A percentile compares a stretch with the other conserved stretches of the same genome.
These are phyloP conservation scores for Perkinsus olseni DNA, from an alignment of 169 alveolate species.

Conservation along the genomic window DNA sequence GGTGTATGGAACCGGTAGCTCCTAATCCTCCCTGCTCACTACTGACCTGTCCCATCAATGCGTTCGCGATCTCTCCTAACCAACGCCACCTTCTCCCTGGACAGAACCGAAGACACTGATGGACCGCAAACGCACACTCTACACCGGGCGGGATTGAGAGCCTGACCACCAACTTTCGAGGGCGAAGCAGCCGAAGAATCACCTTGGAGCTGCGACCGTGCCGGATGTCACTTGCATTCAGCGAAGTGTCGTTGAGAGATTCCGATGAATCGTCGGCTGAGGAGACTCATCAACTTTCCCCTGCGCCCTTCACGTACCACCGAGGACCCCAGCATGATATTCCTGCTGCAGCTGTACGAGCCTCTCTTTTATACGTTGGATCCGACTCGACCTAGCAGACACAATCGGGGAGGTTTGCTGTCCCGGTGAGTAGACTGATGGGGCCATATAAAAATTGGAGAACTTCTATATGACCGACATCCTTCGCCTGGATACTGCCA, in stretches of 20 bases:
- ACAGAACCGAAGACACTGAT: background rate
- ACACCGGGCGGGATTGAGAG: background rate
- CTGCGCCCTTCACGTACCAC: no score
- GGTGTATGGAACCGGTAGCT: no score
- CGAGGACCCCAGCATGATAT: background rate
- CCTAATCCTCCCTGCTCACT: background rate
- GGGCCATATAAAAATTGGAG: no score
- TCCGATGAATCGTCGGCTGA: background rate
- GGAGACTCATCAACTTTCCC: no score
- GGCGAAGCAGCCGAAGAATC: no score
- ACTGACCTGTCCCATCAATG: background rate
- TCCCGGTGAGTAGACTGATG: no score
- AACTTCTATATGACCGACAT: no score
- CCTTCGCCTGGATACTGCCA: no score
- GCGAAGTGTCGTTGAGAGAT: background rate
- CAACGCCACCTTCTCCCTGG: background rate
- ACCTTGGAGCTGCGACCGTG: no score
- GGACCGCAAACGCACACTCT: background rate
- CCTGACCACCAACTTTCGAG: no score
- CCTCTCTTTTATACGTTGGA: background rate
- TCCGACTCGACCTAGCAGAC: background rate
- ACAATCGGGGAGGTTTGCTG: background rate
- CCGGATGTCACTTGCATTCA: background rate
- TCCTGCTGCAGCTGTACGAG: background rate
- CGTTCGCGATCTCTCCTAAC: background rate